phyloP scores from a whole-genome alignment of 768 basidiomycete genomes.

The Exidia glandulosa region DNA sequence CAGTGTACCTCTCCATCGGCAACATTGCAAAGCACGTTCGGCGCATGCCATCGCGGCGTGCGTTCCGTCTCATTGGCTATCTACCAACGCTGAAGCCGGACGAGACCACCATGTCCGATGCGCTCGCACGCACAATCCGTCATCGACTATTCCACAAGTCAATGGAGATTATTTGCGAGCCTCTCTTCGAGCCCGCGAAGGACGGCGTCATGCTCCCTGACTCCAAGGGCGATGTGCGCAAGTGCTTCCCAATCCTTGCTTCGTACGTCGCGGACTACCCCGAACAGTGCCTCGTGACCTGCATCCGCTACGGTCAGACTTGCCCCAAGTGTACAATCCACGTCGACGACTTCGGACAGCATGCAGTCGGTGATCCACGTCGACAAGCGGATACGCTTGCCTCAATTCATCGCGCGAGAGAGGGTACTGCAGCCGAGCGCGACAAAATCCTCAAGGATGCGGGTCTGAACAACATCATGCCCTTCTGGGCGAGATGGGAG shows the following conservation, averaged over 20 bases:
- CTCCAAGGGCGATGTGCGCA: constrained; percentile 28
- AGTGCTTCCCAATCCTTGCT: constrained; percentile 6
- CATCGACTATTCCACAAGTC: constrained; percentile 26
- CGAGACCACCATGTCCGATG: constrained; percentile 37
- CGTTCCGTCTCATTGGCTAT: constrained; percentile 27
- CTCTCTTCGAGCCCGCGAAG: constrained; percentile 19
- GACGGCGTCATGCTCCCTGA: constrained; percentile 22
- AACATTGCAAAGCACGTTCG: constrained; percentile 31
- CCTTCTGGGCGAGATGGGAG: constrained; percentile 19
- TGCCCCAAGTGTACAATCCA: constrained; percentile 12
- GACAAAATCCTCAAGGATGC: background rate
- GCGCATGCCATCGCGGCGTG: constrained; percentile 23
- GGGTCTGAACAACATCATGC: constrained; percentile 6
- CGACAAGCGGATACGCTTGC: background rate
- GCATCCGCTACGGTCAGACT: constrained; percentile 14
- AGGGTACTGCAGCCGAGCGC: background rate
- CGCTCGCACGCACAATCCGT: constrained; percentile 10
- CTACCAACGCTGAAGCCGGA: constrained; percentile 25
- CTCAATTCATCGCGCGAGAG: background rate
- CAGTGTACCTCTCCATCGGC: constrained; percentile 33
- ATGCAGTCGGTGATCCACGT: background rate
- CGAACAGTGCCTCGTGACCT: constrained; percentile 28
- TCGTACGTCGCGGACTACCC: constrained; percentile 31
- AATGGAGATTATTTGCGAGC: constrained; percentile 22
- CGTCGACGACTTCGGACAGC: constrained; percentile 4